Percentiles rank a stretch among this genome's conserved stretches.
Evolutionary conservation across 2,329 filamentous ascomycete species (phyloP).

Genomic region (Ceratocystis destructans): DNA sequence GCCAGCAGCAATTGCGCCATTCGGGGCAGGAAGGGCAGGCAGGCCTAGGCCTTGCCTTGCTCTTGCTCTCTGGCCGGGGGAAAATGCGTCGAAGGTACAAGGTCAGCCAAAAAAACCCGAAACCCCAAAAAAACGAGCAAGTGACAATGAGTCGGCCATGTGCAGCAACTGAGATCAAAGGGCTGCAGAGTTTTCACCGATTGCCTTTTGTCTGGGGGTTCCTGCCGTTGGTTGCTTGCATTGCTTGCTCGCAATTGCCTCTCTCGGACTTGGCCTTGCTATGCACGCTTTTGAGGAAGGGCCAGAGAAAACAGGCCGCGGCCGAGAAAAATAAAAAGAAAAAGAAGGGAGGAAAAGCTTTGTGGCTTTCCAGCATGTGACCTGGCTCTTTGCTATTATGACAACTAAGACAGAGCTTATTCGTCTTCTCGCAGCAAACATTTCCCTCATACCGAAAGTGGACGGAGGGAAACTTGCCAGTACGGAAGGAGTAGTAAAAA

Average conservation of each 20-base stretch:
- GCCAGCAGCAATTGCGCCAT: conserved; percentile 3
- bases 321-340: background rate
- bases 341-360: too few relatives aligned
- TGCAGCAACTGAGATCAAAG: background rate
- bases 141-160: background rate
- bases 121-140: background rate
- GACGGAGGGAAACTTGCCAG: background rate
- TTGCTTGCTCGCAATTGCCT: background rate
- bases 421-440: background rate
- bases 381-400: too few relatives aligned
- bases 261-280: background rate
- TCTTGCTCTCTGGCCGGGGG: background rate
- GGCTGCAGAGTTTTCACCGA: background rate
- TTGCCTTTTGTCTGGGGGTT: background rate
- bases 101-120: background rate
- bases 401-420: too few relatives aligned
- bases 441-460: conserved; percentile 8
- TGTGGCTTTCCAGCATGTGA: too few relatives aligned
- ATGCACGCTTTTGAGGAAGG: background rate
- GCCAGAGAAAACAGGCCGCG: background rate
- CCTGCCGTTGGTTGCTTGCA: background rate
- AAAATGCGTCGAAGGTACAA: background rate
- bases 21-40: background rate
- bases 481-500: background rate
- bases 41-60: background rate